phyloP scores from a whole-genome alignment of 768 basidiomycete species.

The Tricholoma saponaceum region DNA sequence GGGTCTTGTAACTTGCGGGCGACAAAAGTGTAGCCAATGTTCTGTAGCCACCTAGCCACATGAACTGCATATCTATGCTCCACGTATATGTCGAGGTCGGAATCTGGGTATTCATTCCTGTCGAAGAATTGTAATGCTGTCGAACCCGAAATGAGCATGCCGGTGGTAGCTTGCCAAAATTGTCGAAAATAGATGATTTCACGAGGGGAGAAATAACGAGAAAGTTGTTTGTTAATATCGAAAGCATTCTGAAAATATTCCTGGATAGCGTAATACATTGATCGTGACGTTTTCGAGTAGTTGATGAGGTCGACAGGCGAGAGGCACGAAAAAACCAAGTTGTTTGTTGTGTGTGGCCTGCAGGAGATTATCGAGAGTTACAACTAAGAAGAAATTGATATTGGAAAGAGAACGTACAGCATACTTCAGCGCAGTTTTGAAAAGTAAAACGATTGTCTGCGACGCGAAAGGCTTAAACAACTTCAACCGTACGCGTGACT shows the following conservation, averaged over 20 bases:
- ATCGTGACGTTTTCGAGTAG: slow-evolving; percentile 18
- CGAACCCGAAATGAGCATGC: slow-evolving; percentile 50
- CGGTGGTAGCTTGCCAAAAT: slow-evolving; percentile 36
- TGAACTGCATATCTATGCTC: slow-evolving; percentile 24
- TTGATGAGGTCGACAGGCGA: slow-evolving; percentile 21
- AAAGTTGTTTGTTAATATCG: slow-evolving; percentile 32
- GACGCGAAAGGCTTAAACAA: too few species aligned
- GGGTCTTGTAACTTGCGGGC: slow-evolving; percentile 6
- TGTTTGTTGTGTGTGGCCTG: too few species aligned
- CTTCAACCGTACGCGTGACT: too few species aligned
- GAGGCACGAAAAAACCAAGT: slow-evolving; percentile 15
- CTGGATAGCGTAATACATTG: neutral
- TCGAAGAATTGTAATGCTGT: slow-evolving; percentile 51
- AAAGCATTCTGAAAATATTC: slow-evolving; percentile 20
- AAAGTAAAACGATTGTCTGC: too few species aligned
- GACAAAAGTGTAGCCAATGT: slow-evolving; percentile 19
- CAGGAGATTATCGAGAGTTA: too few species aligned
- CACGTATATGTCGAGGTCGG: slow-evolving; percentile 52
- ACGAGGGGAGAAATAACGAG: slow-evolving; percentile 25
- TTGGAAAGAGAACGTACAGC: too few species aligned
- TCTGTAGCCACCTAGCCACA: slow-evolving; percentile 32
- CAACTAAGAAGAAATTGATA: too few species aligned
- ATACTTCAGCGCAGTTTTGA: too few species aligned
- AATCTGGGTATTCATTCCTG: slow-evolving; percentile 34
- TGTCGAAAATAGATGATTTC: slow-evolving; percentile 30